These are phyloP conservation scores for Pseudogymnoascus sp. DNA, from an alignment of 2,329 filamentous ascomycete genomes.

Conservation along the genomic window DNA sequence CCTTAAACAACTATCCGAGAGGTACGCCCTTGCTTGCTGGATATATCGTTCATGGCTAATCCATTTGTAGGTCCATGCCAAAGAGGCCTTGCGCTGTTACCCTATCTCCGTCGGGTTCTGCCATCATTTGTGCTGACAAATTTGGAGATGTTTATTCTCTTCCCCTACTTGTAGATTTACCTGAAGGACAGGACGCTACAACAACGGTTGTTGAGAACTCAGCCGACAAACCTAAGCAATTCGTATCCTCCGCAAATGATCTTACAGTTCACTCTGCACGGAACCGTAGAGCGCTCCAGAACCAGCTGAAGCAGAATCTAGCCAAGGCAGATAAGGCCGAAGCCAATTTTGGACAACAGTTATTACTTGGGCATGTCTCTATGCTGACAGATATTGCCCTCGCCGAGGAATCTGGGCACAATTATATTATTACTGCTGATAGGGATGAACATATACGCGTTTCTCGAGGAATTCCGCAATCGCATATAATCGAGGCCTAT, in stretches of 20 bases:
- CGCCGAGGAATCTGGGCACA: conserved; percentile 43
- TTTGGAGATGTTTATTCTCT: conserved; percentile 93
- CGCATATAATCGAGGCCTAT: conserved; percentile 80
- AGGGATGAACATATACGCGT: conserved; percentile 81
- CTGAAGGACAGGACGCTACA: conserved; percentile 15
- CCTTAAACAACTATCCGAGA: conserved; percentile 46
- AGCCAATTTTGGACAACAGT: conserved; percentile 60
- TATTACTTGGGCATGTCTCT: conserved; percentile 88
- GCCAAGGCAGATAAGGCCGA: conserved; percentile 25
- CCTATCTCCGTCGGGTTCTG: conserved; percentile 59
- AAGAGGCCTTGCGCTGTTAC: conserved; percentile 76
- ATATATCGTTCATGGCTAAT: conserved; percentile 24
- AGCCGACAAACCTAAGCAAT: conserved; percentile 23
- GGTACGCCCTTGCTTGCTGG: conserved; percentile 13
- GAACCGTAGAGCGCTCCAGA: conserved; percentile 51
- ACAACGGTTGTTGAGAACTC: not conserved
- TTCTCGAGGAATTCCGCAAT: conserved; percentile 71
- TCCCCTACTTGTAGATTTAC: conserved; percentile 49
- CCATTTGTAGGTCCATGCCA: conserved; percentile 60
- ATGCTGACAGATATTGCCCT: conserved; percentile 73
- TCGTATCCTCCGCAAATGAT: conserved; percentile 46
- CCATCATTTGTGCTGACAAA: conserved; percentile 82
- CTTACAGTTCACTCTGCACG: conserved; percentile 57
- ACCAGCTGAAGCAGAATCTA: conserved; percentile 44
- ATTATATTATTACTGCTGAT: conserved; percentile 59